phyloP scores from a whole-genome alignment of 371 early-diverging fungal species.

The Phascolomyces articulosus region DNA sequence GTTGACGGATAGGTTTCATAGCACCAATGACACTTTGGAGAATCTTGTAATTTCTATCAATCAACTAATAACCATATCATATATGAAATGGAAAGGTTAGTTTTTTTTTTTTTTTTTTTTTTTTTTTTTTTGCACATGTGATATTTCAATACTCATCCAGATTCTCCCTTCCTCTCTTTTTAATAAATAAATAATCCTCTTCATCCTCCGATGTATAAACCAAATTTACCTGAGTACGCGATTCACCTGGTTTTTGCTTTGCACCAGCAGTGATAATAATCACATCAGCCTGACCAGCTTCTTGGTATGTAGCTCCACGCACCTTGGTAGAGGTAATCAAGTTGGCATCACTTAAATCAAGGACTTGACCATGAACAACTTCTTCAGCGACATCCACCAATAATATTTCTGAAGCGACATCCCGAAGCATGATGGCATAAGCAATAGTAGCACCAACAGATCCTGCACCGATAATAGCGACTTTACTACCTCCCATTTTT shows the following conservation, averaged over 20 bases:
- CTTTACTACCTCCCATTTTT: conserved; percentile 7
- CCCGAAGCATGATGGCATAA: conserved; percentile 70
- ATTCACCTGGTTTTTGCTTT: conserved; percentile 79
- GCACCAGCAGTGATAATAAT: conserved; percentile 91
- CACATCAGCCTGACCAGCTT: conserved; percentile 85
- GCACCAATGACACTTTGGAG: conserved; percentile 68
- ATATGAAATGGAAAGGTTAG: no score
- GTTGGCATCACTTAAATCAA: conserved; percentile 80
- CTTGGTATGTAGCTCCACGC: conserved; percentile 60
- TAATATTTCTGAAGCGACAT: conserved; percentile 70
- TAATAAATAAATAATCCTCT: no score
- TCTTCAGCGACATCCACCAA: conserved; percentile 75
- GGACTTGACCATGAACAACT: conserved; percentile 70
- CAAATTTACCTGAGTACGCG: conserved; percentile 57
- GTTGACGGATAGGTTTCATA: conserved; percentile 75
- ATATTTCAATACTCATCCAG: no score
- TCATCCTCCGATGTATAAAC: neutral
- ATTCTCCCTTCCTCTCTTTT: no score
- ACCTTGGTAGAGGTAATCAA: conserved; percentile 68
- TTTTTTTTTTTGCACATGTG: no score
- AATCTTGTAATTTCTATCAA: conserved; percentile 81
- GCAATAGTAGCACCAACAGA: conserved; percentile 81
- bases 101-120: neutral
- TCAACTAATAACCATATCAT: conserved; percentile 48
- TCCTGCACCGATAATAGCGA: conserved; percentile 82